phyloP scores from a whole-genome alignment of 192 early-diverging fungal genomes.

The Linnemannia hyalina region DNA sequence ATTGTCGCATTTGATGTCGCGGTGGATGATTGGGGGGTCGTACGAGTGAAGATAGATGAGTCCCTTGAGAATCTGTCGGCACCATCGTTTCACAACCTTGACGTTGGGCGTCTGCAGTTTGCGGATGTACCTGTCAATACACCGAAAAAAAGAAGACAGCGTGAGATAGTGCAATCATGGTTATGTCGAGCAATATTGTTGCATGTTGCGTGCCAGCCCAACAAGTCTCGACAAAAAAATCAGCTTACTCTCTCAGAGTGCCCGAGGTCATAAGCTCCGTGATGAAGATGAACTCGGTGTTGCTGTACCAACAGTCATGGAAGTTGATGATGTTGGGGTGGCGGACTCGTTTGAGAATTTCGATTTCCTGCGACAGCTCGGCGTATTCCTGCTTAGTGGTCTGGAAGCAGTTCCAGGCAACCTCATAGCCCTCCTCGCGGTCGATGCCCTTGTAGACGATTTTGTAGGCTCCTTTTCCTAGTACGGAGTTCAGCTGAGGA shows the following conservation, averaged over 20 bases:
- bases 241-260: conserved; percentile 77
- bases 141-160: background rate
- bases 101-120: conserved; percentile 78
- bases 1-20: conserved; percentile 89
- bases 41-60: conserved; percentile 82
- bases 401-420: conserved; percentile 91
- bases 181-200: background rate
- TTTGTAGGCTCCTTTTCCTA: conserved; percentile 90
- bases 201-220: background rate
- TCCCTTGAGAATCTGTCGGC: conserved; percentile 83
- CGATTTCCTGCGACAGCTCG: conserved; percentile 80
- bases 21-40: conserved; percentile 85
- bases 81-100: conserved; percentile 84
- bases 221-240: background rate
- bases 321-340: conserved; percentile 90
- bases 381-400: conserved; percentile 79
- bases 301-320: conserved; percentile 80
- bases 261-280: conserved; percentile 90
- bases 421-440: conserved; percentile 89
- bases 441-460: conserved; percentile 90
- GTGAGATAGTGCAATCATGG: background rate
- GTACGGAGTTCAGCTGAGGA: conserved; percentile 61
- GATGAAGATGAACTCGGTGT: conserved; percentile 83
- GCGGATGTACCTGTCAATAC: conserved; percentile 69
- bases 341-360: conserved; percentile 82